These are phyloP conservation scores for Schwanniomyces pseudopolymorphus DNA, from an alignment of 805 yeast species.

Conservation along the genomic window DNA sequence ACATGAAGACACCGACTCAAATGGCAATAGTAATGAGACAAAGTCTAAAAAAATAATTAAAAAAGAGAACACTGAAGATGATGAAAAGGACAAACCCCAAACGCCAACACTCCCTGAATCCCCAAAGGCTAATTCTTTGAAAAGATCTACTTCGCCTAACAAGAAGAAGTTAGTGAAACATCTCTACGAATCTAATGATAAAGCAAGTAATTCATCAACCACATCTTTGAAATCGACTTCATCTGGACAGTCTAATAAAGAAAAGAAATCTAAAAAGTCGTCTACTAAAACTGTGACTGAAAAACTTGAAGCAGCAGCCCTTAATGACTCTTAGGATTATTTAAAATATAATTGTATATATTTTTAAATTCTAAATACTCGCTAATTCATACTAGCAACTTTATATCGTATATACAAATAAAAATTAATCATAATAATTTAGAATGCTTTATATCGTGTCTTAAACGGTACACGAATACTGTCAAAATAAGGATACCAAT, in stretches of 20 bases:
- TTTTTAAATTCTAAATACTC: not conserved
- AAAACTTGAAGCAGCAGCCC: not conserved
- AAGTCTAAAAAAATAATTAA: conserved; percentile 7
- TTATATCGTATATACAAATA: not conserved
- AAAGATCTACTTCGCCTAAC: conserved; percentile 39
- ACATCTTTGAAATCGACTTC: not conserved
- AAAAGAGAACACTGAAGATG: not conserved
- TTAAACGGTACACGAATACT: conserved; percentile 49
- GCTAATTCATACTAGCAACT: not conserved
- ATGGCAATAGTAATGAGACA: not conserved
- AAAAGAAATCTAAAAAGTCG: not conserved
- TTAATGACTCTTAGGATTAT: not conserved
- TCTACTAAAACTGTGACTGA: not conserved
- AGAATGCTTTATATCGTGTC: conserved; percentile 63
- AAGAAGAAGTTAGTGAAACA: conserved; percentile 27
- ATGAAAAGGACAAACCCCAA: not conserved
- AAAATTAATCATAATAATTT: conserved; percentile 44
- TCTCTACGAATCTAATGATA: not conserved
- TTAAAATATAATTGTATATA: not conserved
- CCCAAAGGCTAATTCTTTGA: conserved; percentile 18
- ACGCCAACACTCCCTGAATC: conserved; percentile 11
- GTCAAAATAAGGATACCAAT: conserved; percentile 40
- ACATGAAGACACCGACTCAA: conserved; percentile 6
- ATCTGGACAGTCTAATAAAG: not conserved
- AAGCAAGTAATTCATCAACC: not conserved